Percentiles rank a stretch among this genome's conserved stretches.
These are phyloP conservation scores for Sporothrix pseudoabietina DNA, from an alignment of 2,329 filamentous ascomycete genomes.

Conservation along the genomic window DNA sequence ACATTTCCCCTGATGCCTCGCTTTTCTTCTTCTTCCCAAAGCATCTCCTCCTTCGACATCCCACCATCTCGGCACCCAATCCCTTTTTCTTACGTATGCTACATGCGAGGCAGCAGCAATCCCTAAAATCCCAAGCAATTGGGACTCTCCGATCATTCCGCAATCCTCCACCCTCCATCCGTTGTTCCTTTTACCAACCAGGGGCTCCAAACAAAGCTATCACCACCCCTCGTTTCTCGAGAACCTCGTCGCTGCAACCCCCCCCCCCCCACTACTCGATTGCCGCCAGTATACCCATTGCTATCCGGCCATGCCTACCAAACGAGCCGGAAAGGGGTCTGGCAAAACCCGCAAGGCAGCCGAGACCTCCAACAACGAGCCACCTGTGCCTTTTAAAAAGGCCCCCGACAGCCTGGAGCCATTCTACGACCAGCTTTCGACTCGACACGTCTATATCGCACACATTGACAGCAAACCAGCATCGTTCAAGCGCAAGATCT, in stretches of 20 bases:
- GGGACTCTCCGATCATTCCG: background rate
- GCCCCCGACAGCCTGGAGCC: constrained; percentile 64
- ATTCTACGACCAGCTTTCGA: constrained; percentile 67
- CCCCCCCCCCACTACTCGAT: background rate
- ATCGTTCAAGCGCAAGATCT: constrained; percentile 79
- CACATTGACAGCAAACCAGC: constrained; percentile 75
- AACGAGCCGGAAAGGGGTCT: constrained; percentile 37
- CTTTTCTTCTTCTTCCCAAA: background rate
- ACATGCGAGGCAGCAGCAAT: background rate
- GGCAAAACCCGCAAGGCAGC: constrained; percentile 9
- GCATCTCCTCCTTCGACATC: background rate
- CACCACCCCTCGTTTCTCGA: background rate
- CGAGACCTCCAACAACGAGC: constrained; percentile 36
- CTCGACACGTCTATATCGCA: constrained; percentile 75
- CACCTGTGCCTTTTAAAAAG: constrained; percentile 68
- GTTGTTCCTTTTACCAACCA: background rate
- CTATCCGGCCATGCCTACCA: constrained; percentile 32
- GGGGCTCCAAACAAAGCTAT: background rate
- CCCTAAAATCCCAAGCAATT: background rate
- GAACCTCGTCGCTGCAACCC: background rate
- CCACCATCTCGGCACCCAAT: background rate
- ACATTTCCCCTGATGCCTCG: background rate
- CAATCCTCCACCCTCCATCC: background rate
- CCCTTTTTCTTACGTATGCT: background rate
- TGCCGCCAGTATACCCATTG: background rate